phyloP scores from a whole-genome alignment of 352 stramenopile species.

The Saprolegnia diclina region DNA sequence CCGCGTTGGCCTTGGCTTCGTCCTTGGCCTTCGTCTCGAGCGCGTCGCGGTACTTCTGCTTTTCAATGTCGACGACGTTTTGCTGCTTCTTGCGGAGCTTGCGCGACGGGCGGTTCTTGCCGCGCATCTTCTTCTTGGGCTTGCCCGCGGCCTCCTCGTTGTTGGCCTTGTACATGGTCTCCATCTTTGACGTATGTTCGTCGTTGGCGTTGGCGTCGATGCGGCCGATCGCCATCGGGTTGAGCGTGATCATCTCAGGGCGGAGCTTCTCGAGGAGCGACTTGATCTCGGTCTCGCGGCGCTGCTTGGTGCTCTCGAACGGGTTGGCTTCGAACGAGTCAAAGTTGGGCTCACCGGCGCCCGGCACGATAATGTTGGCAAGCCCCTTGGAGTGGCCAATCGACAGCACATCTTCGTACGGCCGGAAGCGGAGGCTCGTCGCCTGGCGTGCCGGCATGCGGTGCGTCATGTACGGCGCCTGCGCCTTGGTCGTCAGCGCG shows the following conservation, averaged over 20 bases:
- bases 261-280: constrained; percentile 96
- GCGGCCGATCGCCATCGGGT: constrained; percentile 90
- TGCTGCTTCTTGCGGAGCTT: constrained; percentile 96
- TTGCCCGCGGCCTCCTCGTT: constrained; percentile 35
- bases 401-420: constrained; percentile 97
- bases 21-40: constrained; percentile 70
- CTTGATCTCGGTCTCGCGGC: constrained; percentile 94
- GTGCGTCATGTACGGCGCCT: constrained; percentile 89
- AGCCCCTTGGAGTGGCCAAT: constrained; percentile 89
- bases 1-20: constrained; percentile 60
- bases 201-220: constrained; percentile 88
- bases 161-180: constrained; percentile 70
- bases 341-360: constrained; percentile 96
- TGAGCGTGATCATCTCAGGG: constrained; percentile 97
- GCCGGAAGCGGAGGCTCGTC: constrained; percentile 91
- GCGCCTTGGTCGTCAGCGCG: constrained; percentile 66
- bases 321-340: constrained; percentile 98
- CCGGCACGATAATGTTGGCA: constrained; percentile 90
- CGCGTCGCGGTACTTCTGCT: constrained; percentile 86
- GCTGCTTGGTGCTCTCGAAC: constrained; percentile 95
- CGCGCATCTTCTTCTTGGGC: constrained; percentile 95
- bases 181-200: constrained; percentile 78
- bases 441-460: constrained; percentile 76
- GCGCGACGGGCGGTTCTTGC: constrained; percentile 94
- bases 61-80: constrained; percentile 97